Evolutionary conservation across 106 monocot species (phyloP), one percentile per base, ranked within the genome.

Genomic region (Allium cepa): DNA sequence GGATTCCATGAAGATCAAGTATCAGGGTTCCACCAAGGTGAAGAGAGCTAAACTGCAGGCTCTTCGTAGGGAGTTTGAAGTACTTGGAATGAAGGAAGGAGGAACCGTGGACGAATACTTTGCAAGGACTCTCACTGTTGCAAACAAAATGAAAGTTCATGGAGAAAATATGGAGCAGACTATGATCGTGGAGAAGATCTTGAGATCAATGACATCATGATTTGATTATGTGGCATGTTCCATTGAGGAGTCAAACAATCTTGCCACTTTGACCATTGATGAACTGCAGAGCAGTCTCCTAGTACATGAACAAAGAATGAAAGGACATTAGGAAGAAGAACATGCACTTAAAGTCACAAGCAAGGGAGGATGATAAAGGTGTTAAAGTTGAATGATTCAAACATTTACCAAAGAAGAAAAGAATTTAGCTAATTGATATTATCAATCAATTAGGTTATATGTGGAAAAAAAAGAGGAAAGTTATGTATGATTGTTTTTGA

Each of bases 211-310:
- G 17, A 17, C 17, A 9, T 60, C 17, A 60, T 2, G 7, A 17
- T 60, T 60, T 60, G 60, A 60, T 26, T 60, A 60, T 18, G 60
- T 56, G 16, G 56, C 4, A 16, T 9, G 56, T 16, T 11, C 8
- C 14, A 56, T 56, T 56, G 56, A 56, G 60, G 60, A 60, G 17
- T 60, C 60, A 12, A 60, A 60, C 60, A 18, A 60, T 17, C 26
- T 60, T 2, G 17, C 7, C 60, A 60, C 60, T 0, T 9, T n/a
- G n/a, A 56, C 56, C 11, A 56, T 56, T 16, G 56, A 7, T 56
- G 56, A 56, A 1, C 16, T 9, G 56, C 56, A 56, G 7, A 56
- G 14, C 56, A 7, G 56, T 3, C 56, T 56, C 16, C 56, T 56
- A 13, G 56, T 56, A 13, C 60, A 60, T 60, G 11, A 18, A 18